Percentiles rank a stretch among this genome's conserved stretches.
phyloP scores from a whole-genome alignment of 1,139 yeast genomes.

The Saccharomyces hybrid region DNA sequence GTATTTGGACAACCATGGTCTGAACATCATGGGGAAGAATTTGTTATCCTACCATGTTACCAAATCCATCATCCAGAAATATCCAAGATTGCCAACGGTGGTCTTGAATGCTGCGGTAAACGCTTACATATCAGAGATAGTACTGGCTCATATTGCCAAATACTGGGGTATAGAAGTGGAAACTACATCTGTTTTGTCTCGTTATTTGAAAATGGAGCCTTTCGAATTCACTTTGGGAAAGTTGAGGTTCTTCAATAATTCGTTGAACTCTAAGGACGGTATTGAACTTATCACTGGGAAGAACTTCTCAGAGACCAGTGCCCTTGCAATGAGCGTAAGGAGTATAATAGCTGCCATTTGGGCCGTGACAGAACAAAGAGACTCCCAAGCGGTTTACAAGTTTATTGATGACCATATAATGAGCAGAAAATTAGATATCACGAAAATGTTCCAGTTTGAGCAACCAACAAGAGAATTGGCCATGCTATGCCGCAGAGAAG shows the following conservation, averaged over 20 bases:
- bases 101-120: conserved; percentile 69
- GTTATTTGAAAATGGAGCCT: conserved; percentile 63
- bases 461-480: conserved; percentile 84
- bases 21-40: conserved; percentile 72
- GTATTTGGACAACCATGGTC: conserved; percentile 67
- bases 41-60: conserved; percentile 68
- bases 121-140: conserved; percentile 58
- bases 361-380: conserved; percentile 36
- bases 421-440: conserved; percentile 68
- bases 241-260: conserved; percentile 41
- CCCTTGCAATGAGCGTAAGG: conserved; percentile 52
- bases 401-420: conserved; percentile 69
- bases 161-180: conserved; percentile 89
- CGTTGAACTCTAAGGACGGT: conserved; percentile 25
- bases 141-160: conserved; percentile 58
- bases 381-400: conserved; percentile 40
- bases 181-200: conserved; percentile 51
- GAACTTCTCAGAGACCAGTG: conserved; percentile 25
- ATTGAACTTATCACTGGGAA: conserved; percentile 21
- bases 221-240: conserved; percentile 56
- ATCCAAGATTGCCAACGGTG: conserved; percentile 83
- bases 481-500: conserved; percentile 68
- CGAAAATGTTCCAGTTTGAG: conserved; percentile 66
- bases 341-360: conserved; percentile 67
- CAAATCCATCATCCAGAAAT: conserved; percentile 62